These are phyloP conservation scores for Gypsophila paniculata DNA, from an alignment of 179 eudicot genomes.

Conservation along the genomic window DNA sequence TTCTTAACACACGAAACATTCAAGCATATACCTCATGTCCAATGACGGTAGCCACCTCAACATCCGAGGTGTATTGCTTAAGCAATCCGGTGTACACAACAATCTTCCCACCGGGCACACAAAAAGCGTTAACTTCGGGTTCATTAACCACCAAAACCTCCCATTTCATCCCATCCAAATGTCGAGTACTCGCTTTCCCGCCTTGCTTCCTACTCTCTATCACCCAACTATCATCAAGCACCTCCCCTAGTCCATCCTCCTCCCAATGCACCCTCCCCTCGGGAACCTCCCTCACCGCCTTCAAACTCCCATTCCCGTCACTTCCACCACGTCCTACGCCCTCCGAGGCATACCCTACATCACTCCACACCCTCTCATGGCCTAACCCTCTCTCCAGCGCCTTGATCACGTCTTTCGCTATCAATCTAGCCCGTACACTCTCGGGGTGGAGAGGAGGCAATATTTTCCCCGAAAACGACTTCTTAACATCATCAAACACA, in stretches of 20 bases:
- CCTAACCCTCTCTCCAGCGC: slow-evolving; percentile 71
- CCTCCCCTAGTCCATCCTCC: slow-evolving; percentile 60
- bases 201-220: slow-evolving; percentile 65
- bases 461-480: slow-evolving; percentile 53
- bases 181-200: slow-evolving; percentile 36
- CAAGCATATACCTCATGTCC: slow-evolving; percentile 79
- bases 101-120: slow-evolving; percentile 94
- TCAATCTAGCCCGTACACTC: slow-evolving; percentile 62
- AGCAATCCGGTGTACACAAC: slow-evolving; percentile 87
- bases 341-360: slow-evolving; percentile 50
- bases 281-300: slow-evolving; percentile 36
- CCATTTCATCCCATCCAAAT: slow-evolving; percentile 88
- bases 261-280: slow-evolving; percentile 26
- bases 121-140: slow-evolving; percentile 72
- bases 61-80: slow-evolving; percentile 54
- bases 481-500: slow-evolving; percentile 48
- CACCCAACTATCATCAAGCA: slow-evolving; percentile 80
- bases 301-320: slow-evolving; percentile 33
- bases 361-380: slow-evolving; percentile 71
- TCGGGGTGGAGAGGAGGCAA: slow-evolving; percentile 73
- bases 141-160: slow-evolving; percentile 75
- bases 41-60: slow-evolving; percentile 78
- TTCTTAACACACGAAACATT: background rate
- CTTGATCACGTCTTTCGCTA: slow-evolving; percentile 62
- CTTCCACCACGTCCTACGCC: slow-evolving; percentile 16